phyloP scores from a whole-genome alignment of 192 early-diverging fungal species.

The Podila horticola region DNA sequence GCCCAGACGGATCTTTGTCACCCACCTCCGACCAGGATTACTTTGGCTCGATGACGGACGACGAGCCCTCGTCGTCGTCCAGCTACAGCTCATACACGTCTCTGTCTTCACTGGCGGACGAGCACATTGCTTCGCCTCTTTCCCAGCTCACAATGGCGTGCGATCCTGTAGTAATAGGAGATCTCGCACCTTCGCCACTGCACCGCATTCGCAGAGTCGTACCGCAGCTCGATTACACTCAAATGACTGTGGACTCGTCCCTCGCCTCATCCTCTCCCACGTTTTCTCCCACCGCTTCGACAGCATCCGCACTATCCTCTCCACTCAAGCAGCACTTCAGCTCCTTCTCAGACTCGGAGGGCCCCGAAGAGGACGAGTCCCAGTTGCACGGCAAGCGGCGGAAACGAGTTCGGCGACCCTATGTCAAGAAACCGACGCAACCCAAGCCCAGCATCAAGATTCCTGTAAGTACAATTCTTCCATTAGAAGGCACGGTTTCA shows the following conservation, averaged over 20 bases:
- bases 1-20: background rate
- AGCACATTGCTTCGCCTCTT: background rate
- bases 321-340: slow-evolving; percentile 3
- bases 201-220: too few species aligned
- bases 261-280: background rate
- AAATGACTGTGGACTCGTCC: too few species aligned
- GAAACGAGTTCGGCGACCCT: background rate
- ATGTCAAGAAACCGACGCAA: background rate
- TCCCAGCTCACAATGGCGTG: background rate
- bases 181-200: background rate
- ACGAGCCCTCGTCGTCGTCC: background rate
- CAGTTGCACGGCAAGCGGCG: background rate
- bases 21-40: background rate
- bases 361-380: background rate
- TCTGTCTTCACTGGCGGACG: background rate
- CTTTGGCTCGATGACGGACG: background rate
- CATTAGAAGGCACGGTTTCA: too few species aligned
- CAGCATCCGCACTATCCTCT: background rate
- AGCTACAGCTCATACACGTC: background rate
- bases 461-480: background rate
- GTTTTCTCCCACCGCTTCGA: background rate
- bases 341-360: slow-evolving; percentile 2
- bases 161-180: background rate
- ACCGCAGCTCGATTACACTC: too few species aligned
- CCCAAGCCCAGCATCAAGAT: background rate